Percentiles rank a stretch among this genome's conserved stretches.
Evolutionary conservation across 768 basidiomycete genomes (phyloP).

Genomic region (Boletus vinaceobasis): DNA sequence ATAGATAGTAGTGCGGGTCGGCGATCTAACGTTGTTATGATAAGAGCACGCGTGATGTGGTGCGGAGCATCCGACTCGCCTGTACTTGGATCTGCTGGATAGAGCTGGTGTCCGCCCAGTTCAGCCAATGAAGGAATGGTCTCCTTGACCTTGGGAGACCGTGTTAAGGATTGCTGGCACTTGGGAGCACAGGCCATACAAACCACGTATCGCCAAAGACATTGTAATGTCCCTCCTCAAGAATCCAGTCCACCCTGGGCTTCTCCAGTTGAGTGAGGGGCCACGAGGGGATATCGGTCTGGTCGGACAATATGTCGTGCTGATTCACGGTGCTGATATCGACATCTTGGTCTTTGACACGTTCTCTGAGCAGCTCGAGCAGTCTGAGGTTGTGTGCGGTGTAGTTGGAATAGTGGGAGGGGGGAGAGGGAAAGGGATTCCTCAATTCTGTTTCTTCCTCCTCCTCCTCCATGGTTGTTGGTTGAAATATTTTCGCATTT

Average conservation of each 20-base stretch:
- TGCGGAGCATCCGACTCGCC: slow-evolving; percentile 41
- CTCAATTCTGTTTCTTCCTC: slow-evolving; percentile 75
- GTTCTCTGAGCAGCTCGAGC: slow-evolving; percentile 58
- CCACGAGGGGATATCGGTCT: slow-evolving; percentile 75
- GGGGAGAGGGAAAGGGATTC: slow-evolving; percentile 88
- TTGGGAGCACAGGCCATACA: slow-evolving; percentile 46
- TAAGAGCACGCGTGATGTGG: slow-evolving; percentile 2
- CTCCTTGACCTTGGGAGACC: slow-evolving; percentile 66
- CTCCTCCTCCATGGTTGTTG: slow-evolving; percentile 48
- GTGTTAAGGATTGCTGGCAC: slow-evolving; percentile 14
- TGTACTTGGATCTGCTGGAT: slow-evolving; percentile 65
- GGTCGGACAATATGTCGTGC: slow-evolving; percentile 63
- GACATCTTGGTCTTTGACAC: slow-evolving; percentile 35
- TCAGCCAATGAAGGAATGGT: slow-evolving; percentile 79
- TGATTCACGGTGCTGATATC: slow-evolving; percentile 48
- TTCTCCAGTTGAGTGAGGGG: slow-evolving; percentile 73
- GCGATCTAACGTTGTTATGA: slow-evolving; percentile 50
- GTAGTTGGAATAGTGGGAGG: slow-evolving; percentile 78
- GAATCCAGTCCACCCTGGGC: slow-evolving; percentile 87
- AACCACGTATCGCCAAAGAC: slow-evolving; percentile 90
- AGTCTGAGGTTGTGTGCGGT: slow-evolving; percentile 70
- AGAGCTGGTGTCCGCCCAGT: slow-evolving; percentile 75
- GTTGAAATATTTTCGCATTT: neutral
- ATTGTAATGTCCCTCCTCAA: slow-evolving; percentile 77
- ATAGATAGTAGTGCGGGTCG: slow-evolving; percentile 70